A percentile compares a stretch with the other conserved stretches of the same genome.
These are phyloP conservation scores for Colletotrichum paranaense DNA, from an alignment of 2,329 filamentous ascomycete species.

Conservation along the genomic window DNA sequence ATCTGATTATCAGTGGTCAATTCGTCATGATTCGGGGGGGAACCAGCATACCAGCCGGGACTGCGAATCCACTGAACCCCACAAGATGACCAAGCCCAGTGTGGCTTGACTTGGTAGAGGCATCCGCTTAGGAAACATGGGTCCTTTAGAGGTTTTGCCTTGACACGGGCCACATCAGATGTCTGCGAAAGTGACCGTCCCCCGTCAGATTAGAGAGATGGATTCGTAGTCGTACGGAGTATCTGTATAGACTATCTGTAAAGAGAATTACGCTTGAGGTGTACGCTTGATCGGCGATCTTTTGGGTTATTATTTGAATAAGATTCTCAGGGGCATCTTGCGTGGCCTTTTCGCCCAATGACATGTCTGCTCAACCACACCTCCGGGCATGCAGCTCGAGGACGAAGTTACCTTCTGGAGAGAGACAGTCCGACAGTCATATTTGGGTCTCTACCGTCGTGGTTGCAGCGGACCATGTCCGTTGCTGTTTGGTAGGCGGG, in stretches of 20 bases:
- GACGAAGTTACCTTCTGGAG: constrained; percentile 9
- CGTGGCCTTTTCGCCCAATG: background rate
- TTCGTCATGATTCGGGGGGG: constrained; percentile 30
- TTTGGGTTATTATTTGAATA: background rate
- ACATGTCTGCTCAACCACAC: background rate
- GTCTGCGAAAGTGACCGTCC: background rate
- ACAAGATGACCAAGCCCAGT: constrained; percentile 28
- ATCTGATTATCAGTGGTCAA: constrained; percentile 19
- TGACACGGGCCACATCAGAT: constrained; percentile 2
- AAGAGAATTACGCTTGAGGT: background rate
- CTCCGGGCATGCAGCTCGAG: background rate
- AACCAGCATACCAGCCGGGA: background rate
- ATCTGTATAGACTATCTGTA: too few species aligned
- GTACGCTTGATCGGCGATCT: background rate
- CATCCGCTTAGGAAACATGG: background rate
- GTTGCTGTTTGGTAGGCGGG: background rate
- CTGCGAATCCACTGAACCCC: background rate
- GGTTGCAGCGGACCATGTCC: background rate
- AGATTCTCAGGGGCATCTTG: background rate
- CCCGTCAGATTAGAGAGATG: background rate
- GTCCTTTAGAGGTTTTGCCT: background rate
- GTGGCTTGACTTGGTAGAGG: constrained; percentile 10
- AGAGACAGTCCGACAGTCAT: constrained; percentile 14
- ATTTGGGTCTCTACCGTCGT: background rate
- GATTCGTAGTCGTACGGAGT: too few species aligned